These are phyloP conservation scores for Nicotiana noctiflora DNA, from an alignment of 257 asterid genomes.

Conservation along the genomic window DNA sequence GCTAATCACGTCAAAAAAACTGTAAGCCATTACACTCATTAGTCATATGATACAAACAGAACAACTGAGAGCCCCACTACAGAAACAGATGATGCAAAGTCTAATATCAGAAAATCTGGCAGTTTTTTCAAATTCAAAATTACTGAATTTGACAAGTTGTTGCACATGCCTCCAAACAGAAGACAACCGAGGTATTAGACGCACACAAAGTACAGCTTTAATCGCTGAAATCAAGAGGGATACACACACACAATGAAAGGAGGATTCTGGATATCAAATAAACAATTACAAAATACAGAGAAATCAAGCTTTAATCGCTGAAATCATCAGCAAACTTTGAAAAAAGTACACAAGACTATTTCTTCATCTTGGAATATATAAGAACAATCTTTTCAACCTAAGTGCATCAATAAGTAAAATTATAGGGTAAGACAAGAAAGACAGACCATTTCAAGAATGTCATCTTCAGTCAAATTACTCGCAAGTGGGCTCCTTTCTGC, in stretches of 20 bases:
- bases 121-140: background rate
- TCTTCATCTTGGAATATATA: background rate
- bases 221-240: too few relatives aligned
- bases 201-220: background rate
- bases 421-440: slow-evolving; percentile 18
- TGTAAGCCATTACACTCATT: background rate
- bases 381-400: background rate
- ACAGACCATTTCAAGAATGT: slow-evolving; percentile 79
- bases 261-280: background rate
- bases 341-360: background rate
- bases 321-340: background rate
- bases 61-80: background rate
- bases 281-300: background rate
- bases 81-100: background rate
- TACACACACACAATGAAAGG: too few relatives aligned
- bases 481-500: slow-evolving; percentile 42
- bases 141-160: background rate
- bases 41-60: background rate
- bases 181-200: background rate
- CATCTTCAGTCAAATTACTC: slow-evolving; percentile 77
- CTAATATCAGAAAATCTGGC: background rate
- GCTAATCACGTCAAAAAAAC: background rate
- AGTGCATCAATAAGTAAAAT: background rate
- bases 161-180: background rate
- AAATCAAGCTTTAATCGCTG: background rate